Evolutionary conservation across 1,284 basidiomycete species (phyloP).

Genomic region (Leccinum pallidistipes): DNA sequence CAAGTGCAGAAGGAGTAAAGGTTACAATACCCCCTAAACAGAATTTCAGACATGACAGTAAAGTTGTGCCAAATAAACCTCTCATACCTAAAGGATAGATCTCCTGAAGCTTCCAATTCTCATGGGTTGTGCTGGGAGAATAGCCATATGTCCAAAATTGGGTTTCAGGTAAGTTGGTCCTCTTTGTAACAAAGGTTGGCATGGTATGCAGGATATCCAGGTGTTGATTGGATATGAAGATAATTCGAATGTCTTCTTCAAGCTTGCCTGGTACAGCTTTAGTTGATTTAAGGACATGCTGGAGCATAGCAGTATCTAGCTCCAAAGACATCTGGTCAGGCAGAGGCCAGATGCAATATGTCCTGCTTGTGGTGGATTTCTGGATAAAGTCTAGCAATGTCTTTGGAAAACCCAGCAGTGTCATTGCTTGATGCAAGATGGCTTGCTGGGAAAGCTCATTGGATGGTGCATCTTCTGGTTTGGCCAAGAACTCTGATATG

Average conservation of each 20-base stretch:
- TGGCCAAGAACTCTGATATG: constrained; percentile 10
- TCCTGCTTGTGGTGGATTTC: constrained; percentile 18
- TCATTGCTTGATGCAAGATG: constrained; percentile 24
- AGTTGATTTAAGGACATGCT: constrained; percentile 45
- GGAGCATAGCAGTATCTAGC: constrained; percentile 48
- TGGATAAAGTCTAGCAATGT: constrained; percentile 29
- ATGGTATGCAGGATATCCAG: constrained; percentile 48
- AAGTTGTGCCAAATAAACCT: constrained; percentile 2
- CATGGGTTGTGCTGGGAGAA: constrained; percentile 47
- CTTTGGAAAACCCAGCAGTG: constrained; percentile 29
- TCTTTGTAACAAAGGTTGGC: constrained; percentile 46
- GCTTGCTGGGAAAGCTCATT: constrained; percentile 10
- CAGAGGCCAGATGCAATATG: constrained; percentile 43
- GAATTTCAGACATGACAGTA: constrained; percentile 11
- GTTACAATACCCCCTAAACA: constrained; percentile 63
- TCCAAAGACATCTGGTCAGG: constrained; percentile 24
- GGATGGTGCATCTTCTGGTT: background rate
- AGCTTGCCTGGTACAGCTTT: constrained; percentile 39
- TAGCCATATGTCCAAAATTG: constrained; percentile 69
- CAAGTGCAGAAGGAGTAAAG: constrained; percentile 59
- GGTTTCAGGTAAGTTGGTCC: constrained; percentile 42
- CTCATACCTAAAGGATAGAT: constrained; percentile 62
- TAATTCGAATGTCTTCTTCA: constrained; percentile 43
- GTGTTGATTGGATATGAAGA: constrained; percentile 67
- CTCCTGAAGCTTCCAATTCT: constrained; percentile 58